Evolutionary conservation across 2,329 filamentous ascomycete genomes (phyloP), one percentile per base, ranked within the genome.

Genomic region (Ophiostoma fasciatum): DNA sequence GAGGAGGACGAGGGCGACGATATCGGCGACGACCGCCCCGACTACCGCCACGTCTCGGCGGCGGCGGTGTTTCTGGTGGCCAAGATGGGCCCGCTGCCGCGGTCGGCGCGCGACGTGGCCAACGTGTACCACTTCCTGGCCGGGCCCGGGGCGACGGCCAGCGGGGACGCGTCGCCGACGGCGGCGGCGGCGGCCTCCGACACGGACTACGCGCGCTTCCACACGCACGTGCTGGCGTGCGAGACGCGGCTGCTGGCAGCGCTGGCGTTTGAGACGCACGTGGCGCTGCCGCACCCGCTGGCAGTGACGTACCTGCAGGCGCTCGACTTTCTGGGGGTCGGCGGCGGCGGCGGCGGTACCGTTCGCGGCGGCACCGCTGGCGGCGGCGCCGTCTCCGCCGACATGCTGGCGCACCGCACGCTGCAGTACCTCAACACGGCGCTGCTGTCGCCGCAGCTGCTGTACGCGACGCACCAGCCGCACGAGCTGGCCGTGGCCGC

Each of bases 391-490:
- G 63, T 92, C 3, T 71, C 81, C 1, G 63, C 65, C 38, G 68
- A 74, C 23, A 71, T 76, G 0, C 64, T 93, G 29, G 28, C 31
- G 20, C 63, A 66, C 36, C 69, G 75, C 28, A 71, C 77, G 0
- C 63, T 93, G 29, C 74, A 76, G 35, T 78, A 93, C 50, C 66
- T 96, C n/a, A 96, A 94, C 54, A 75, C 82, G 7, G 78, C 82
- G 3, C 62, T 98, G 10, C 59, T 94, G 23, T 90, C 80, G 30
- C 87, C 90, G 8, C 88, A 96, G 57, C 64, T 92, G 52, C 63
- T 94, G 12, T 94, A 92, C 54, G 63, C 93, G 20, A 96, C 90
- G 3, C 87, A 94, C 51, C 90, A 96, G 53, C 88, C 90, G 1
- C 71, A 80, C 42, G 73, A 78, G 18, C 63, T 98, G 9, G 88